These are phyloP conservation scores for Monoraphidium neglectum DNA, from an alignment of 139 green algal genomes.

Conservation along the genomic window DNA sequence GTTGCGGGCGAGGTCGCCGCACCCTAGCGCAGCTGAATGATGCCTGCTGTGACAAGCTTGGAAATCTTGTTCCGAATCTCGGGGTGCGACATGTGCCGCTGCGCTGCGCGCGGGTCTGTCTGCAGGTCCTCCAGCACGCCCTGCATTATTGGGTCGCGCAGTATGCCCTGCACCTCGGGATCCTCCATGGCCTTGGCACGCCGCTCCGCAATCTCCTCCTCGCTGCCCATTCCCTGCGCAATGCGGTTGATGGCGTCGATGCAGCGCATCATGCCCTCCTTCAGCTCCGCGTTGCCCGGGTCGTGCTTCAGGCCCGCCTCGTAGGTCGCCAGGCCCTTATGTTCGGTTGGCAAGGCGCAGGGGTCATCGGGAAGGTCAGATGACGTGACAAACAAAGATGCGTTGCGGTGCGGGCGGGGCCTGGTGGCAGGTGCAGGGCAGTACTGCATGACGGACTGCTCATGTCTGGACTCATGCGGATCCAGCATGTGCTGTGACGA, in stretches of 20 bases:
- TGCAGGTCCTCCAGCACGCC: conserved; percentile 91
- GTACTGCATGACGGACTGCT: too few species aligned
- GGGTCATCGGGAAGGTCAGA: too few species aligned
- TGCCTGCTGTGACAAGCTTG: conserved; percentile 94
- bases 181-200: conserved; percentile 88
- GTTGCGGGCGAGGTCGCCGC: conserved; percentile 26
- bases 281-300: conserved; percentile 91
- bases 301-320: conserved; percentile 84
- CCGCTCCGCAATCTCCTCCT: conserved; percentile 94
- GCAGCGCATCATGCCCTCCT: conserved; percentile 86
- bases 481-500: too few species aligned
- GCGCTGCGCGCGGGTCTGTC: conserved; percentile 81
- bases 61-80: conserved; percentile 93
- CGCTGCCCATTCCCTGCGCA: conserved; percentile 55
- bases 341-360: not conserved
- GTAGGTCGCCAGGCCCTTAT: conserved; percentile 79
- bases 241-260: conserved; percentile 67
- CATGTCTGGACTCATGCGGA: too few species aligned
- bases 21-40: conserved; percentile 89
- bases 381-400: too few species aligned
- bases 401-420: too few species aligned
- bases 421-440: too few species aligned
- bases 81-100: conserved; percentile 85
- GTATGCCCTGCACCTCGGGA: conserved; percentile 93
- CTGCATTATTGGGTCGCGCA: conserved; percentile 93